These are phyloP conservation scores for Puccinia coronata DNA, from an alignment of 1,284 basidiomycete species.

Conservation along the genomic window DNA sequence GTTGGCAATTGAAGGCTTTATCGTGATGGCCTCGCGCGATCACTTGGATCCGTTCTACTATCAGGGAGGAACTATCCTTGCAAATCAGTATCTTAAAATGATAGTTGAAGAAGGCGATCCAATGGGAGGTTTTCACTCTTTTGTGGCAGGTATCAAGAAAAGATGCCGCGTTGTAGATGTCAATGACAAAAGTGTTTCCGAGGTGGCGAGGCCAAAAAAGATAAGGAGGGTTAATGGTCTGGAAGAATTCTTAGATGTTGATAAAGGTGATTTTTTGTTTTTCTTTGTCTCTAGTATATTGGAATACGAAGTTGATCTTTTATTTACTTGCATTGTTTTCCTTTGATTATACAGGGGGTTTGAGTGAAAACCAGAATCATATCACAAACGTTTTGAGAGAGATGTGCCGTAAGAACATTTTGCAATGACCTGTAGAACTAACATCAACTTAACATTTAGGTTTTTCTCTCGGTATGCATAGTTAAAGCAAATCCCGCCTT, in stretches of 20 bases:
- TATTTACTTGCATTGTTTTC: not conserved
- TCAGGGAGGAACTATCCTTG: not conserved
- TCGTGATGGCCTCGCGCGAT: not conserved
- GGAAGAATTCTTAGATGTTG: not conserved
- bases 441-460: no score
- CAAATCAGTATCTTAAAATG: not conserved
- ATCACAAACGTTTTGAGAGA: not conserved
- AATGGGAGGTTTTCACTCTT: not conserved
- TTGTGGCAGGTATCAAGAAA: not conserved
- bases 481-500: not conserved
- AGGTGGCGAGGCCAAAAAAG: not conserved
- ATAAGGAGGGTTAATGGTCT: not conserved
- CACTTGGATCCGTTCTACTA: not conserved
- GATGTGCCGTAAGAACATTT: not conserved
- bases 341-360: not conserved
- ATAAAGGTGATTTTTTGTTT: not conserved
- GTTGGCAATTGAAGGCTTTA: not conserved
- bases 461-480: not conserved
- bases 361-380: not conserved
- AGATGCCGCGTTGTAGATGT: not conserved
- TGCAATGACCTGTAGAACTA: no score
- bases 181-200: not conserved
- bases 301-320: not conserved
- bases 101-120: conserved; percentile 1
- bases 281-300: not conserved